Percentiles rank a stretch among this genome's conserved stretches.
Evolutionary conservation across 73 alveolate genomes (phyloP).

Genomic region (Blepharisma stoltei): DNA sequence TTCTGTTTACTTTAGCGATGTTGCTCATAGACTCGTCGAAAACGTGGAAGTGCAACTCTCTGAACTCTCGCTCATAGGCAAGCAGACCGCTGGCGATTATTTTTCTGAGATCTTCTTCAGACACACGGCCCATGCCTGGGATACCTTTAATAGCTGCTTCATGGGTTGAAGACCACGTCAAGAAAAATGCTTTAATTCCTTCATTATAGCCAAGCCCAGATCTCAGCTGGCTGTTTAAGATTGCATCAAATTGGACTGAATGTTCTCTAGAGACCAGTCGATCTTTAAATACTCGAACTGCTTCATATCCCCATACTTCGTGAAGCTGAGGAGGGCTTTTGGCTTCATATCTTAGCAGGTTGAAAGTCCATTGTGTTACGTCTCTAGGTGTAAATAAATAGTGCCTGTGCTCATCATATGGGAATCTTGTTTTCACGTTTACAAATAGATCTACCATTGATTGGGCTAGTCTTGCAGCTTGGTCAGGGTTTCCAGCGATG

Average conservation of each 20-base stretch:
- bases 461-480: conserved; percentile 75
- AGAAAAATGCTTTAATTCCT: neutral
- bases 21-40: conserved; percentile 77
- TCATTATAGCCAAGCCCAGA: conserved; percentile 29
- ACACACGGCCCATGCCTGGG: conserved; percentile 26
- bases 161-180: conserved; percentile 28
- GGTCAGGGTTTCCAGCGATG: conserved; percentile 60
- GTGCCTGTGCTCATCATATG: conserved; percentile 98
- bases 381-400: conserved; percentile 99
- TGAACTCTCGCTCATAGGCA: conserved; percentile 90
- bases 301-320: conserved; percentile 95
- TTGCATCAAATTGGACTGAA: conserved; percentile 46
- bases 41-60: conserved; percentile 75
- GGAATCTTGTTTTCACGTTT: conserved; percentile 76
- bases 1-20: conserved; percentile 70
- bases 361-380: conserved; percentile 89
- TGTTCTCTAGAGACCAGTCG: conserved; percentile 85
- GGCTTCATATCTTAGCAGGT: conserved; percentile 95
- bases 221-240: conserved; percentile 34
- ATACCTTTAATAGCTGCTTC: conserved; percentile 24
- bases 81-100: conserved; percentile 65
- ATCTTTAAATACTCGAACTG: conserved; percentile 94
- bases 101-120: conserved; percentile 50
- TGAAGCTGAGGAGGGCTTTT: conserved; percentile 73
- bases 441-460: conserved; percentile 89